phyloP scores from a whole-genome alignment of 1,284 basidiomycete genomes.

The Phlebopus sp. region DNA sequence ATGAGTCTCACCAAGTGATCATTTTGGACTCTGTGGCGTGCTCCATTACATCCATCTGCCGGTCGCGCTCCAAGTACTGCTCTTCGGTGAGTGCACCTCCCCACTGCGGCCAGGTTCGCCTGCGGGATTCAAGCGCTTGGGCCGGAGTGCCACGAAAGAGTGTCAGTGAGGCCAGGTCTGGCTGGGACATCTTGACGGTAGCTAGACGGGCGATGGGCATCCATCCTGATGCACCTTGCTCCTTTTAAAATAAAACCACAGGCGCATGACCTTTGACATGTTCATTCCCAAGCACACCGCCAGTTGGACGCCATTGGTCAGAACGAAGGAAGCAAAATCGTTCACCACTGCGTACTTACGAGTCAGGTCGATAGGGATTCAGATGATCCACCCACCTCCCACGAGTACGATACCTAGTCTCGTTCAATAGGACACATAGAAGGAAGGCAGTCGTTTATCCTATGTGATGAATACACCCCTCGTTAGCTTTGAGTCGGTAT shows the following conservation, averaged over 20 bases:
- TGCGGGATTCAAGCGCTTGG: slow-evolving; percentile 30
- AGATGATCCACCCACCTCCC: too few relatives aligned
- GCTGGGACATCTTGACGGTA: slow-evolving; percentile 4
- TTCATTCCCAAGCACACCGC: neutral
- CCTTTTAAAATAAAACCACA: neutral
- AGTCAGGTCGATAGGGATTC: too few relatives aligned
- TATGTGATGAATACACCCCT: too few relatives aligned
- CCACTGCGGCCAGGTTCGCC: slow-evolving; percentile 36
- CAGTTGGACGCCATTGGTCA: neutral
- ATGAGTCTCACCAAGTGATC: slow-evolving; percentile 35
- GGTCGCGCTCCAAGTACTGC: slow-evolving; percentile 36
- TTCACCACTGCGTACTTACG: neutral
- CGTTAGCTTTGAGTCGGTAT: too few relatives aligned
- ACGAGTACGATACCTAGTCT: too few relatives aligned
- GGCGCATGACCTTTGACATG: neutral
- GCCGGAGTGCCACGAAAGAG: slow-evolving; percentile 22
- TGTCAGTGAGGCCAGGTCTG: slow-evolving; percentile 18
- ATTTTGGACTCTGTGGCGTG: slow-evolving; percentile 37
- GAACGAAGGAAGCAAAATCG: neutral
- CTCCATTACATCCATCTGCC: slow-evolving; percentile 33
- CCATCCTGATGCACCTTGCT: neutral
- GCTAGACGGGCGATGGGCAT: neutral
- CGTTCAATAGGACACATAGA: too few relatives aligned
- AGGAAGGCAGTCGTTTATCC: too few relatives aligned
- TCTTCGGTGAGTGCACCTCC: slow-evolving; percentile 32